Evolutionary conservation across 148 eudicot species (phyloP), one percentile per base, ranked within the genome.

Genomic region (Bassia scoparia): DNA sequence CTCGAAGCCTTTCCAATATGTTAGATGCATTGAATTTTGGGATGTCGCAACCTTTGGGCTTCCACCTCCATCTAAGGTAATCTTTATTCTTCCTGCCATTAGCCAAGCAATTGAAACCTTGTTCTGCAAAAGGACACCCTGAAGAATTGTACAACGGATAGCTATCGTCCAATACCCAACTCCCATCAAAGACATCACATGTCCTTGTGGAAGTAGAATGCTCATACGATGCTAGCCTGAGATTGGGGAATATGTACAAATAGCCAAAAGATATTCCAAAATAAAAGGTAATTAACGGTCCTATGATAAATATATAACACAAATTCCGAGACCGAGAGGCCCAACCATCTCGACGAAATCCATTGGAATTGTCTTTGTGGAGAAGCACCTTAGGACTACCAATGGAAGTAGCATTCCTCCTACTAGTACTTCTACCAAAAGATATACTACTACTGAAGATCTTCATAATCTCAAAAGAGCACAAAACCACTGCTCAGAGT

Each of bases 1-100:
- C 84, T 61, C 76, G 67, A 67, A 86, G 84, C 77, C 30, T 78
- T 75, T 88, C 84, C 80, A 88, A 83, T 65, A 77, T 59, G 59
- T 18, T 58, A 55, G 69, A 71, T 62, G 82, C 80, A 76, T 88
- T 73, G 58, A 88, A 74, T 74, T 68, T 69, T 5, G 88, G 85
- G 33, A 85, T 78, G 10, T 83, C 82, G 67, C 93, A 88, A 53
- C 69, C 60, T 67, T 53, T 81, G 10, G 93, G 90, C 76, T 80
- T 86, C 93, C 93, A 88, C 73, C 87, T 83, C 93, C 88, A 86
- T 41, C 49, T 83, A 18, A 88, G 80, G 74, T 88, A 88, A 65
- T 79, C 83, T 30, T 66, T 56, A 72, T 81, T 84, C 31, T 49
- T 74, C 82, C 93, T 76, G 73, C 93, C 93, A 74, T 88, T 88